Evolutionary conservation across 1,284 basidiomycete genomes (phyloP).

Genomic region (Phlebopus sp.): DNA sequence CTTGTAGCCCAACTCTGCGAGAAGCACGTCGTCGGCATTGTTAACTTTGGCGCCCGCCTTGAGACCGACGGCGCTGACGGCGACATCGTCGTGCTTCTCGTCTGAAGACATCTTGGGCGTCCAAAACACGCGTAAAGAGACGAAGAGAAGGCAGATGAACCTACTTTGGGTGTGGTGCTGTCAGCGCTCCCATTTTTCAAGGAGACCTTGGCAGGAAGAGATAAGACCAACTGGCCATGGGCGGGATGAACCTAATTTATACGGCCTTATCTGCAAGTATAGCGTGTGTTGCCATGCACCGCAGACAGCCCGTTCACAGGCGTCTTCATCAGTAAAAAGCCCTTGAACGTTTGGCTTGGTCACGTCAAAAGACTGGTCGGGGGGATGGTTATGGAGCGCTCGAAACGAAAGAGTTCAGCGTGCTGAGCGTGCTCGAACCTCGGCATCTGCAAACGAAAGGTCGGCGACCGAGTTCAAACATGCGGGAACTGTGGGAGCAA

Average conservation of each 20-base stretch:
- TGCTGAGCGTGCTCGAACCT: too few species aligned
- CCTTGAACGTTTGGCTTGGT: too few species aligned
- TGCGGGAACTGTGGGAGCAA: too few species aligned
- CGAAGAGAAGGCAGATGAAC: neutral
- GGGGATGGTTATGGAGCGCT: too few species aligned
- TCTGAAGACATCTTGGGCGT: conserved; percentile 17
- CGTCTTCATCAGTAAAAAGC: too few species aligned
- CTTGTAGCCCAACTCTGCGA: conserved; percentile 71
- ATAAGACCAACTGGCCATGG: conserved; percentile 11
- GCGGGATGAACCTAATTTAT: neutral
- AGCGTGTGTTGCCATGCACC: neutral
- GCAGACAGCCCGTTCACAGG: too few species aligned
- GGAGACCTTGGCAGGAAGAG: conserved; percentile 2
- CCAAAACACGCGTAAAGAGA: neutral
- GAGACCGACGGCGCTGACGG: conserved; percentile 11
- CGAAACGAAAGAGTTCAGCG: too few species aligned
- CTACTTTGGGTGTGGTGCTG: conserved; percentile 3
- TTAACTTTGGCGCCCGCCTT: conserved; percentile 24
- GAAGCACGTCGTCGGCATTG: conserved; percentile 52
- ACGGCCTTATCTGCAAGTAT: conserved; percentile 1
- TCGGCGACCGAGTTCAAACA: too few species aligned
- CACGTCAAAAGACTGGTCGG: too few species aligned
- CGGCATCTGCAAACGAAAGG: too few species aligned
- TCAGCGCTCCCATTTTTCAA: neutral
- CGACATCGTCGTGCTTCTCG: conserved; percentile 13